Conservation (phyloP, 495 filamentous ascomycete genomes). For the Aspergillus baeticus region DNA sequence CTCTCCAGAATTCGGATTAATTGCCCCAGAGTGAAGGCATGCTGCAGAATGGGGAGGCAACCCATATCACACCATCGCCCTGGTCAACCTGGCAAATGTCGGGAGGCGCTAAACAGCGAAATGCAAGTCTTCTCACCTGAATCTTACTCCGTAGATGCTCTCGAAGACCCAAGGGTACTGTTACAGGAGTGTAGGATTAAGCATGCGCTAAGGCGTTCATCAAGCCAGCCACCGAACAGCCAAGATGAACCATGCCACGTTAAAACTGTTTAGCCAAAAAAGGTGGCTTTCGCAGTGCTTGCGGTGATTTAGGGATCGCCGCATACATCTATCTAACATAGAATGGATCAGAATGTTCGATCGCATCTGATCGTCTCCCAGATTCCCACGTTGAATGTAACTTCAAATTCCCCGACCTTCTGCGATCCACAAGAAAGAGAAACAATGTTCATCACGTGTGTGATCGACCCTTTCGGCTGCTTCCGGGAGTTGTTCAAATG, state of each 20-base stretch:
- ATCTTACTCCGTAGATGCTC: background rate
- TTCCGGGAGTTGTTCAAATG: background rate
- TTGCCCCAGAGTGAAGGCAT: background rate
- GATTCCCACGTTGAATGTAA: slow-evolving; percentile 1
- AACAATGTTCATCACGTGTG: slow-evolving; percentile 7
- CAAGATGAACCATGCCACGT: slow-evolving; percentile 8
- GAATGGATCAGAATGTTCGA: slow-evolving; percentile 17
- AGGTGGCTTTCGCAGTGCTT: background rate
- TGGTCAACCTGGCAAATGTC: background rate
- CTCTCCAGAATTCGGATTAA: slow-evolving; percentile 2
- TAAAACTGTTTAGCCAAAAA: background rate
- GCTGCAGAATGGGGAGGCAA: no score
- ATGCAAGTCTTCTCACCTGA: no score
- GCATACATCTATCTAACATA: no score
- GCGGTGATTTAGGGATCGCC: background rate
- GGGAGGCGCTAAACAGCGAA: no score
- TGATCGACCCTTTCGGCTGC: slow-evolving; percentile 6
- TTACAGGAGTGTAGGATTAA: slow-evolving; percentile 1
- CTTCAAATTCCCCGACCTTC: slow-evolving; percentile 8
- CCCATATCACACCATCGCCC: background rate
- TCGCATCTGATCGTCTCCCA: background rate
- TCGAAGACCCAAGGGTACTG: background rate
- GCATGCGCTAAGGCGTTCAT: slow-evolving; percentile 7
- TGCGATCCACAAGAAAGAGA: background rate
- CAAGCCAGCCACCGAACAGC: slow-evolving; percentile 10